Percentiles rank a stretch among this genome's conserved stretches.
Conservation (phyloP, 108 stramenopile species). For the Cyclotella baltica region DNA sequence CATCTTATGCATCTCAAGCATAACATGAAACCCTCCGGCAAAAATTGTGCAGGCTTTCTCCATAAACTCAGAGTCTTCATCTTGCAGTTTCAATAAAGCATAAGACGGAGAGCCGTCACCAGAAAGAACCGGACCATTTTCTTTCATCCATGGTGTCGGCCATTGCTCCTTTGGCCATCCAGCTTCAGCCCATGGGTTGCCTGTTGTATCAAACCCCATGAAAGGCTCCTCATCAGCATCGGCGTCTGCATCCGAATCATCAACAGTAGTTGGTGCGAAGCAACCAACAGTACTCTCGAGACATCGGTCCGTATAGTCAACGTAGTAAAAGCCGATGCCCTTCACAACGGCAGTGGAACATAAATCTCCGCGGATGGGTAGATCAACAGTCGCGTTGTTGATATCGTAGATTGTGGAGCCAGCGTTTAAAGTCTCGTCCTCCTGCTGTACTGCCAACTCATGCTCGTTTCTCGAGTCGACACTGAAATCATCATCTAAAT, state of each 20-base stretch:
- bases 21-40: background rate
- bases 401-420: no score
- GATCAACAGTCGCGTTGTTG: no score
- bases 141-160: conserved; percentile 7
- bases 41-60: background rate
- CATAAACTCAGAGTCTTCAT: background rate
- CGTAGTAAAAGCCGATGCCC: background rate
- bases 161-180: background rate
- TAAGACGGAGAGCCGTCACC: background rate
- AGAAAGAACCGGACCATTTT: background rate
- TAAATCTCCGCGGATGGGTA: background rate
- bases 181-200: conserved; percentile 7
- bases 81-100: background rate
- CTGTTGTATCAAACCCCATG: background rate
- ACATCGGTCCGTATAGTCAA: background rate
- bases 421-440: no score
- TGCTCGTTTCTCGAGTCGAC: no score
- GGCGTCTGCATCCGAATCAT: background rate
- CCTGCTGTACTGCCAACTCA: no score
- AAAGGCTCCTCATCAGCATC: background rate
- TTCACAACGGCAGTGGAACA: background rate
- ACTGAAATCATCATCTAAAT: no score
- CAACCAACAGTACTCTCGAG: background rate
- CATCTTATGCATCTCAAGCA: conserved; percentile 7
- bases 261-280: no score